Conservation (phyloP, 139 green algal species). For the Parachlorella kessleri region DNA sequence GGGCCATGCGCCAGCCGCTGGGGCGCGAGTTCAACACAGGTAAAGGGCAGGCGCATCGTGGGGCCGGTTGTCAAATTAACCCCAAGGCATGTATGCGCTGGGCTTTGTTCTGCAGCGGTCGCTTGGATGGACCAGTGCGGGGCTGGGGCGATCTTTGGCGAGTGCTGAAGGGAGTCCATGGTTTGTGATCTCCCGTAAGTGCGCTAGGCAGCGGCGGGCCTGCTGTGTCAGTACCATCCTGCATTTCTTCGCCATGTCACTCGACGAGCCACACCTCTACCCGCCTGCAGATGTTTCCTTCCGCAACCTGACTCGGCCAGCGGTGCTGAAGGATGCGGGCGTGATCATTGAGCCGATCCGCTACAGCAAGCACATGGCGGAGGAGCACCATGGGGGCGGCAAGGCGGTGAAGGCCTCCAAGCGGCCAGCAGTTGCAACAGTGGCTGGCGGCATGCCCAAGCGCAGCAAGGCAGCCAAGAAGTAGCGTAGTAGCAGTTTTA, state of each 20-base stretch:
- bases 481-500: too few species aligned
- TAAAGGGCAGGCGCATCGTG: conserved; percentile 54
- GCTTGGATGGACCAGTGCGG: not conserved
- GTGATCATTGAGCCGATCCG: conserved; percentile 77
- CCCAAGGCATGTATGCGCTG: not conserved
- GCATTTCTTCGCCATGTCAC: too few species aligned
- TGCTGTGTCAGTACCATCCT: too few species aligned
- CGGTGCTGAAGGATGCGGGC: conserved; percentile 77
- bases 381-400: conserved; percentile 28
- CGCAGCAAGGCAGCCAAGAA: not conserved
- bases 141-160: too few species aligned
- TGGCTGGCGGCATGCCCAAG: conserved; percentile 46
- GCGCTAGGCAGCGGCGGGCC: too few species aligned
- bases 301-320: conserved; percentile 81
- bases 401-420: conserved; percentile 25
- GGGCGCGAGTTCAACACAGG: conserved; percentile 93
- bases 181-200: too few species aligned
- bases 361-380: conserved; percentile 23
- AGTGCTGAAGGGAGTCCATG: too few species aligned
- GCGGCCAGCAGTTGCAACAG: conserved; percentile 34
- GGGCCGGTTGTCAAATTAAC: not conserved
- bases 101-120: not conserved
- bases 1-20: conserved; percentile 78
- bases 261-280: too few species aligned
- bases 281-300: conserved; percentile 47